Percentiles rank a stretch among this genome's conserved stretches.
Conservation (phyloP, 108 stramenopile species). For the Skeletonema costatum region DNA sequence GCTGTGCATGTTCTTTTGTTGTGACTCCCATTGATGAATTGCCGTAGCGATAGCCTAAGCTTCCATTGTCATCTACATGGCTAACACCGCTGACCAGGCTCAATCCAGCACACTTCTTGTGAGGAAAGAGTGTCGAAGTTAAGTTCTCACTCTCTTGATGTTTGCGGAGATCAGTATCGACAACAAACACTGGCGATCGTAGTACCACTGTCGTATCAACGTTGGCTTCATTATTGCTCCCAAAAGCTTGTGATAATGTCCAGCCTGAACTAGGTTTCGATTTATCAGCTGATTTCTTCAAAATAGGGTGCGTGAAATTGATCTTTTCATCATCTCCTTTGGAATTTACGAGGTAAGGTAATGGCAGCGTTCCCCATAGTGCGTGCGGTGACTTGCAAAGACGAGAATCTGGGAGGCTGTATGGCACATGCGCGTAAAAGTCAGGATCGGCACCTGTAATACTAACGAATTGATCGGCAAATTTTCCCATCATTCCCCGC, state of each 20-base stretch:
- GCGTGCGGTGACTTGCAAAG: conserved; percentile 87
- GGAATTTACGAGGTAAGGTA: conserved; percentile 47
- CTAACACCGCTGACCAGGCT: conserved; percentile 78
- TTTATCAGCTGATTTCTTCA: conserved; percentile 16
- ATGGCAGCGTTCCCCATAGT: conserved; percentile 83
- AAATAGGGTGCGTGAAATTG: conserved; percentile 54
- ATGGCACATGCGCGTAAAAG: conserved; percentile 73
- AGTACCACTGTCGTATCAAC: conserved; percentile 10
- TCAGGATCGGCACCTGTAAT: conserved; percentile 72
- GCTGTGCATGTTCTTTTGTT: conserved; percentile 60
- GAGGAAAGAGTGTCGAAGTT: conserved; percentile 67
- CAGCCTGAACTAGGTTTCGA: not conserved
- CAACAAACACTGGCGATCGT: conserved; percentile 45
- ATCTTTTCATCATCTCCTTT: conserved; percentile 30
- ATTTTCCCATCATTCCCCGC: conserved; percentile 39
- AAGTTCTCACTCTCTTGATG: conserved; percentile 76
- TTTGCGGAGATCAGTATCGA: conserved; percentile 88
- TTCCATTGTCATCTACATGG: conserved; percentile 46
- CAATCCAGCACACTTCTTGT: conserved; percentile 68
- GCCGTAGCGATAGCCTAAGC: conserved; percentile 21
- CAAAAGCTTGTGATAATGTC: not conserved
- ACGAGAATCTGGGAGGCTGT: conserved; percentile 65
- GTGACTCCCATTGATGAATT: conserved; percentile 45
- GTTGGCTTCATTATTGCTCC: not conserved
- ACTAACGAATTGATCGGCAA: conserved; percentile 50